Evolutionary conservation across 345 rosid genomes (phyloP).

Genomic region (Diplotaxis tenuifolia): DNA sequence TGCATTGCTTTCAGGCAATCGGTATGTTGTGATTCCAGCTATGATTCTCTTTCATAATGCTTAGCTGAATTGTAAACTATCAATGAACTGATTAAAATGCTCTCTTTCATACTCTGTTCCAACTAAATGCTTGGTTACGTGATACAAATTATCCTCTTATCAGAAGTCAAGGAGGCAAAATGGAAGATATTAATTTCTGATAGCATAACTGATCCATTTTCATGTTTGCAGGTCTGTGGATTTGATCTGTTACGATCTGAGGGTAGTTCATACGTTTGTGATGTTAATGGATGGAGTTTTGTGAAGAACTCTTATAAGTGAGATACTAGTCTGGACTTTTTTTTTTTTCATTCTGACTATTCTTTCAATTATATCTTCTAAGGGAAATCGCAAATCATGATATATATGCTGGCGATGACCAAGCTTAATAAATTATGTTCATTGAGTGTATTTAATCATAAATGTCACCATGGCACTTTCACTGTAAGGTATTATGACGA

Average conservation of each 20-base stretch:
- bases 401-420: background rate
- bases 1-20: slow-evolving; percentile 95
- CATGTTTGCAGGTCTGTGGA: slow-evolving; percentile 80
- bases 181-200: background rate
- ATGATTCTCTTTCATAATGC: background rate
- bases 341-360: background rate
- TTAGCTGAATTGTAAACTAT: background rate
- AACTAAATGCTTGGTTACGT: background rate
- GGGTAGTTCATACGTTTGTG: slow-evolving; percentile 96
- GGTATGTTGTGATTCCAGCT: slow-evolving; percentile 47
- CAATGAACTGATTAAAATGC: background rate
- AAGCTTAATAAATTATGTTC: slow-evolving; percentile 4
- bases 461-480: slow-evolving; percentile 19
- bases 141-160: background rate
- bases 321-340: slow-evolving; percentile 31
- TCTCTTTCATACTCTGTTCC: background rate
- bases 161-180: background rate
- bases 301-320: slow-evolving; percentile 99
- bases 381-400: background rate
- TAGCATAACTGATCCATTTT: background rate
- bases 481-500: slow-evolving; percentile 86
- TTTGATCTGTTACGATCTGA: slow-evolving; percentile 97
- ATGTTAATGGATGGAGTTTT: slow-evolving; percentile 99
- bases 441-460: background rate
- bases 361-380: background rate